A percentile compares a stretch with the other conserved stretches of the same genome.
These are phyloP conservation scores for Candida argentea DNA, from an alignment of 805 yeast species.

Conservation along the genomic window DNA sequence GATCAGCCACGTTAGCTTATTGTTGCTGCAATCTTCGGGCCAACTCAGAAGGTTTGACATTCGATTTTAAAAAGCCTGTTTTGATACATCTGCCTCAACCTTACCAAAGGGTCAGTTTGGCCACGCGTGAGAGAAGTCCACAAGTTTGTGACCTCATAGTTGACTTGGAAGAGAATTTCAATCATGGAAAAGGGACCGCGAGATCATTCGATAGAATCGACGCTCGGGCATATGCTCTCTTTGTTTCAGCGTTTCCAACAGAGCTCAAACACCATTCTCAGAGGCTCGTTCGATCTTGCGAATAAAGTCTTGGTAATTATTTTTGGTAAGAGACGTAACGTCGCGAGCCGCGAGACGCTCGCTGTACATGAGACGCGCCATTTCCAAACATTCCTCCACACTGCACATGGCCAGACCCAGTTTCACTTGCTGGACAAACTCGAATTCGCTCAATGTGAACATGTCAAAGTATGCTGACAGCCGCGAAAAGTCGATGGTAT, in stretches of 20 bases:
- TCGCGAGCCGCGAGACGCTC: conserved; percentile 30
- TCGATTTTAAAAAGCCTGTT: too few relatives aligned
- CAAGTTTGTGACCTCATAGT: too few relatives aligned
- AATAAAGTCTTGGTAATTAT: conserved; percentile 28
- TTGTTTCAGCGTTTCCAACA: neutral
- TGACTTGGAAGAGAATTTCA: too few relatives aligned
- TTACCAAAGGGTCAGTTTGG: too few relatives aligned
- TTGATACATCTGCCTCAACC: too few relatives aligned
- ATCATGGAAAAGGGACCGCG: too few relatives aligned
- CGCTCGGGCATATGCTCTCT: neutral
- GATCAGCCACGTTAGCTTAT: too few relatives aligned
- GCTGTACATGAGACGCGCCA: conserved; percentile 44
- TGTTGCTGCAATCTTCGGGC: too few relatives aligned
- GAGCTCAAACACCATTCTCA: neutral
- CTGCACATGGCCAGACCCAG: too few relatives aligned
- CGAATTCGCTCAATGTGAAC: conserved; percentile 39
- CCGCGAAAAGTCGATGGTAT: conserved; percentile 41
- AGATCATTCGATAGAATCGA: too few relatives aligned
- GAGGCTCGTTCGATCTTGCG: conserved; percentile 11
- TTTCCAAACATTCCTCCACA: conserved; percentile 38
- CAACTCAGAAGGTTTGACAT: too few relatives aligned
- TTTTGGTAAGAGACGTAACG: conserved; percentile 26
- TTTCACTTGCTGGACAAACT: conserved; percentile 23
- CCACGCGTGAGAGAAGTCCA: too few relatives aligned
- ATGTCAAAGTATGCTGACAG: conserved; percentile 49